Evolutionary conservation across 805 yeast species (phyloP).

Genomic region (Nakazawaea pomicola): DNA sequence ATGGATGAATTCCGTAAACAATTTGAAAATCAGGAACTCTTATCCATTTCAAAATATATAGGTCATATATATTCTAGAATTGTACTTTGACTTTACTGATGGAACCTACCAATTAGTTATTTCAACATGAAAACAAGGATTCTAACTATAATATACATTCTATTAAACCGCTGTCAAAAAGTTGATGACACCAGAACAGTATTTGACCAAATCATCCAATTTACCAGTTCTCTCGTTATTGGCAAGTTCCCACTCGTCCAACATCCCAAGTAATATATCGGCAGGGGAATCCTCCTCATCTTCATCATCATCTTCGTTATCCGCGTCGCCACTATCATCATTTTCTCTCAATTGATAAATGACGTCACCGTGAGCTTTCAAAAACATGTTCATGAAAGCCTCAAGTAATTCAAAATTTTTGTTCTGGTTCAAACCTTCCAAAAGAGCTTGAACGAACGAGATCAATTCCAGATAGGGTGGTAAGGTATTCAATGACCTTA

Average conservation of each 20-base stretch:
- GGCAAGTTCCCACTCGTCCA: conserved; percentile 43
- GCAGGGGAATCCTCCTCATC: conserved; percentile 28
- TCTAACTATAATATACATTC: too few species aligned
- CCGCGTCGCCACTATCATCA: conserved; percentile 10
- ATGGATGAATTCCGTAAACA: too few species aligned
- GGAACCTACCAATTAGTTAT: too few species aligned
- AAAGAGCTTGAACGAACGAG: conserved; percentile 62
- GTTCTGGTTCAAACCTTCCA: conserved; percentile 50
- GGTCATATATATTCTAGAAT: too few species aligned
- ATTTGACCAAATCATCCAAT: conserved; percentile 67
- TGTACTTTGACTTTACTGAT: too few species aligned
- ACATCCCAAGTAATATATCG: conserved; percentile 35
- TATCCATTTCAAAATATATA: too few species aligned
- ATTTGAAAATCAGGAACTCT: too few species aligned
- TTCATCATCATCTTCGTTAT: conserved; percentile 11
- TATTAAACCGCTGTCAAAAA: conserved; percentile 49
- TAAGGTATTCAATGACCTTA: conserved; percentile 65
- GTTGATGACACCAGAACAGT: conserved; percentile 73
- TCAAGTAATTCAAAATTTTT: conserved; percentile 71
- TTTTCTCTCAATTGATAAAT: conserved; percentile 28
- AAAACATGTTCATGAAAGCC: conserved; percentile 71
- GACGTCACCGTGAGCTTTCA: conserved; percentile 80
- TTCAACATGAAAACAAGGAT: too few species aligned
- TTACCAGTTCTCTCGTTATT: conserved; percentile 38
- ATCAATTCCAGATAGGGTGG: conserved; percentile 67